Base-by-base conservation (phyloP, 768 basidiomycete genomes). In the Podaxis rugospora region DNA sequence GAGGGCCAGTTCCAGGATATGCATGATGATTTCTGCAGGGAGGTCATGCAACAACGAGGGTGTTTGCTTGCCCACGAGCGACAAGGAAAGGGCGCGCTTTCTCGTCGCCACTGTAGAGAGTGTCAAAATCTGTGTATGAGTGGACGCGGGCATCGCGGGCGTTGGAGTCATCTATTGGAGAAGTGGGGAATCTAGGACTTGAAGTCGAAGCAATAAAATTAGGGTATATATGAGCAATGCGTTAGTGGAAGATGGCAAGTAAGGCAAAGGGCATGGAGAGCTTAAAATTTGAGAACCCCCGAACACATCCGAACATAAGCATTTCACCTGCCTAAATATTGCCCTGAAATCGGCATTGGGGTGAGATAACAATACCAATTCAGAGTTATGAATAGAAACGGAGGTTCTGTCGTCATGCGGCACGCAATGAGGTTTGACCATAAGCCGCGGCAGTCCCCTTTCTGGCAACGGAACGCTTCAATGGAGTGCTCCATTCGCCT, bases 1-100 rank as follows among this genome's bases (percentile, higher is more conserved):
- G 14, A 78, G 68, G n/a, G 72, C 69, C 16, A 70, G 59, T 64
- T 78, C 75, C 23, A 78, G 65, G 47, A 80, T 75, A 32, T 68
- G 65, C 25, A 77, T 64, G 13, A 73, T 64, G 42, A 80, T 67
- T 65, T 80, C 79, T 6, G 70, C 59, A 18, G 79, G 79, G 9
- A 79, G 66, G 51, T 66, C 65, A 54, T 74, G 66, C 46, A 78
- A 53, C 1, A 68, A 70, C 6, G 73, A 32, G 62, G 49, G 64
- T 37, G 44, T 44, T 57, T 36, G 36, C 44, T 27, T 27, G 27
- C 42, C 59, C 32, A 61, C 28, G 23, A 55, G n/a, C 16, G 59
- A 61, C 27, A 51, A n/a, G 3, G 59, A 55, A 5, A 54, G 46
- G 32, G 59, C 32, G 9, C 32, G 52, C 32, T n/a, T 54, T 51